Percentiles rank a stretch among this genome's conserved stretches.
Conservation (phyloP, 2,329 filamentous ascomycete species). For the Hypoxylon sp. region DNA sequence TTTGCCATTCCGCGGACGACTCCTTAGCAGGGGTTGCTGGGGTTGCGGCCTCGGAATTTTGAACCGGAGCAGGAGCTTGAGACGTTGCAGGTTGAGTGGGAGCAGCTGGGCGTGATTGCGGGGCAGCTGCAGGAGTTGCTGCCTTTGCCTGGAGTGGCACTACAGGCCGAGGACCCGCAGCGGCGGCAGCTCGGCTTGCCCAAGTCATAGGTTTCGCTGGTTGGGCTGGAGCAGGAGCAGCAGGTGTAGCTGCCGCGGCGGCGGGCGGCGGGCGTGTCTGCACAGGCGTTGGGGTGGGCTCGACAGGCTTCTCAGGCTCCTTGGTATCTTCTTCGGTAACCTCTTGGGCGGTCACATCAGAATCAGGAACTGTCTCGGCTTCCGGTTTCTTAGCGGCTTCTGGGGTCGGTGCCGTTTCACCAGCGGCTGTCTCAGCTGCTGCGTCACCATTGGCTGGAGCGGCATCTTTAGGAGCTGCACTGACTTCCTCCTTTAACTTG, state of each 20-base stretch:
- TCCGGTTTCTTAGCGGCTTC: slow-evolving; percentile 44
- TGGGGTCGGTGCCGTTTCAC: slow-evolving; percentile 55
- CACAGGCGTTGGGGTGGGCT: slow-evolving; percentile 69
- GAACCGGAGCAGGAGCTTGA: slow-evolving; percentile 62
- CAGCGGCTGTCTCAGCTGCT: slow-evolving; percentile 52
- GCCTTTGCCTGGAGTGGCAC: slow-evolving; percentile 52
- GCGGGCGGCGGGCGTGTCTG: slow-evolving; percentile 63
- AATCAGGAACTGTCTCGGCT: slow-evolving; percentile 58
- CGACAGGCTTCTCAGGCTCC: slow-evolving; percentile 77
- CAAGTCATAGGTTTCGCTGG: slow-evolving; percentile 78
- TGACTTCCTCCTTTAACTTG: slow-evolving; percentile 77
- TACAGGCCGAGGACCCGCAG: slow-evolving; percentile 66
- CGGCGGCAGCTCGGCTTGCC: slow-evolving; percentile 78
- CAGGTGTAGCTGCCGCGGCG: slow-evolving; percentile 51
- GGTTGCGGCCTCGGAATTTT: slow-evolving; percentile 53
- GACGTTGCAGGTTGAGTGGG: slow-evolving; percentile 59
- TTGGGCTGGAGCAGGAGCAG: slow-evolving; percentile 66
- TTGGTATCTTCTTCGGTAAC: slow-evolving; percentile 69
- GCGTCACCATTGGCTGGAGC: slow-evolving; percentile 62
- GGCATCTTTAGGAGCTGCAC: slow-evolving; percentile 55
- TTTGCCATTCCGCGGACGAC: slow-evolving; percentile 84
- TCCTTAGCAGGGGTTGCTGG: slow-evolving; percentile 65
- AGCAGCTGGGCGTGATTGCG: slow-evolving; percentile 53
- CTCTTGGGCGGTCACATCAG: slow-evolving; percentile 67
- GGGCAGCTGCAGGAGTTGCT: slow-evolving; percentile 25